phyloP scores from a whole-genome alignment of 768 basidiomycete genomes.

The Panus rudis region DNA sequence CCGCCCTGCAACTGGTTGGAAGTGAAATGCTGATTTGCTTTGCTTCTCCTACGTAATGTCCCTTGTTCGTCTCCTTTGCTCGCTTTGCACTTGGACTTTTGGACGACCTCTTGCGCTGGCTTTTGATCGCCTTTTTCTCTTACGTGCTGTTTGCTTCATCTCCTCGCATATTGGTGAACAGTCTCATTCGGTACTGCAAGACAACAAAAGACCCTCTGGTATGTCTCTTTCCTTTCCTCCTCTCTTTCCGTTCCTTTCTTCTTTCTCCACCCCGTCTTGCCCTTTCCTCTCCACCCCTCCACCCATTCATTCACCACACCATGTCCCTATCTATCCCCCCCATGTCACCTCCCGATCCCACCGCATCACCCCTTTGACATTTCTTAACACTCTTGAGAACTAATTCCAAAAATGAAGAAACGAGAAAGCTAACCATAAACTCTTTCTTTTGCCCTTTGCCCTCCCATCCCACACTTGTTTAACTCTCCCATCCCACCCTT shows the following conservation, averaged over 20 bases:
- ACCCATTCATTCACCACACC: background rate
- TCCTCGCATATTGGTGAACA: conserved; percentile 23
- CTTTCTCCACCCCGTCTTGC: too few species aligned
- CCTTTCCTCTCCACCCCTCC: background rate
- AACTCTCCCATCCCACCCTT: background rate
- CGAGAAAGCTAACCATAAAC: too few species aligned
- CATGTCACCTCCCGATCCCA: too few species aligned
- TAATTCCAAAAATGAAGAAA: too few species aligned
- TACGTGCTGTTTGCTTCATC: background rate
- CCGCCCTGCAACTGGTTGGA: background rate
- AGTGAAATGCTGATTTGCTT: background rate
- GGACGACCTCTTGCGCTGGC: background rate
- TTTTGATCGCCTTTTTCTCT: background rate
- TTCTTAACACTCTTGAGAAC: too few species aligned
- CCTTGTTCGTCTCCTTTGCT: background rate
- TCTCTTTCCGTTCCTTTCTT: too few species aligned
- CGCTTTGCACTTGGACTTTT: background rate
- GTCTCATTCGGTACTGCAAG: conserved; percentile 91
- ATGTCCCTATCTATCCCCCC: too few species aligned
- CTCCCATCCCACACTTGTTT: too few species aligned
- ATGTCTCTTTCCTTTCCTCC: conserved; percentile 32
- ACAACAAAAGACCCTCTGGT: conserved; percentile 87
- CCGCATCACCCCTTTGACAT: too few species aligned
- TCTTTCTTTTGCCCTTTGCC: too few species aligned
- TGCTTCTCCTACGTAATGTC: background rate